Conservation (phyloP, 768 basidiomycete species). For the Lentinula aciculospora region DNA sequence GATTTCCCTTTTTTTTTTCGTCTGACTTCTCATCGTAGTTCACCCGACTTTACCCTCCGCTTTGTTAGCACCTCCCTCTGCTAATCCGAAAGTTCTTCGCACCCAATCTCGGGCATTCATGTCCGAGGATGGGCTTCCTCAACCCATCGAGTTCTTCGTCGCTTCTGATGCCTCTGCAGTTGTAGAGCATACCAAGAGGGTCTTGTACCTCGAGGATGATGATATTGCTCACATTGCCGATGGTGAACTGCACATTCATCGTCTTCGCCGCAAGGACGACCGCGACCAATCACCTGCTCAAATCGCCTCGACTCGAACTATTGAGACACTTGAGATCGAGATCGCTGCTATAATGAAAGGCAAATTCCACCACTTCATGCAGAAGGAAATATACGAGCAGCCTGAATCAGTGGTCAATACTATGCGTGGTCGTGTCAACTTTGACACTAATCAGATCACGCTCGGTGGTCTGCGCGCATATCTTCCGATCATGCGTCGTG, state of each 20-base stretch:
- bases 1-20: not conserved
- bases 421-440: constrained; percentile 99
- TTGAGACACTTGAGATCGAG: constrained; percentile 98
- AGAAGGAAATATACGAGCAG: constrained; percentile 99
- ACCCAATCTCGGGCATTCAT: constrained; percentile 98
- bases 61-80: constrained; percentile 61
- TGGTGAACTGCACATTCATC: constrained; percentile 98
- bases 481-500: constrained; percentile 91
- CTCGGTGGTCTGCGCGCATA: constrained; percentile 95
- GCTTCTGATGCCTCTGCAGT: constrained; percentile 96
- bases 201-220: constrained; percentile 97
- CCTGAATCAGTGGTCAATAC: constrained; percentile 99
- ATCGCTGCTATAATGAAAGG: constrained; percentile 99
- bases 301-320: constrained; percentile 76
- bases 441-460: constrained; percentile 85
- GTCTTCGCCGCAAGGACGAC: constrained; percentile 85
- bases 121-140: constrained; percentile 96
- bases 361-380: constrained; percentile 99
- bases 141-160: constrained; percentile 99
- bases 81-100: constrained; percentile 76
- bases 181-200: constrained; percentile 98
- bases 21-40: constrained; percentile 20
- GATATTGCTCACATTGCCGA: constrained; percentile 97
- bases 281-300: constrained; percentile 54
- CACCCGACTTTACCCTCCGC: constrained; percentile 46